Percentiles rank a stretch among this genome's conserved stretches.
phyloP scores from a whole-genome alignment of 768 basidiomycete genomes.

The Termitomyces titanicus region DNA sequence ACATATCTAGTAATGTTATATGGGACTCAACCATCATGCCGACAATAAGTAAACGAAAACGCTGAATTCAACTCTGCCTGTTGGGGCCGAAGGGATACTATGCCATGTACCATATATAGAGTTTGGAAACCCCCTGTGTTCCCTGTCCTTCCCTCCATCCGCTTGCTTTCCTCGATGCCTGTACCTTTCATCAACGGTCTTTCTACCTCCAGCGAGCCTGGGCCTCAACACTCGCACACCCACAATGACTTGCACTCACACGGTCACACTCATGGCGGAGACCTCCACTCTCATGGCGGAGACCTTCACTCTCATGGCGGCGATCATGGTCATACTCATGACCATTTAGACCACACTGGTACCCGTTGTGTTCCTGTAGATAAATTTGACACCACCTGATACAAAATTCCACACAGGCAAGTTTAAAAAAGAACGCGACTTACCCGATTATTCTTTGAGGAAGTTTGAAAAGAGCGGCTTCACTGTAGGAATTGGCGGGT shows the following conservation, averaged over 20 bases:
- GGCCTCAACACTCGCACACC: slow-evolving; percentile 40
- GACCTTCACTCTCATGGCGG: slow-evolving; percentile 54
- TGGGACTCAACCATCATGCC: too few species aligned
- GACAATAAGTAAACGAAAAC: too few species aligned
- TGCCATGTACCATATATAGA: too few species aligned
- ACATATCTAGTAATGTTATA: too few species aligned
- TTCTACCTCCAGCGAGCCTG: slow-evolving; percentile 25
- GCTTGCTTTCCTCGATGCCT: slow-evolving; percentile 40
- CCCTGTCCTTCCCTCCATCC: neutral
- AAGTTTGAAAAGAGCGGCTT: slow-evolving; percentile 94
- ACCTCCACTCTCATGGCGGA: too few species aligned
- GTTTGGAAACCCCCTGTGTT: too few species aligned
- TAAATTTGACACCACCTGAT: neutral
- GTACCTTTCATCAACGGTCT: slow-evolving; percentile 78
- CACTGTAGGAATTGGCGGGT: slow-evolving; percentile 98
- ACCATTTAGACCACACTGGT: slow-evolving; percentile 89
- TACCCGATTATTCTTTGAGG: slow-evolving; percentile 81
- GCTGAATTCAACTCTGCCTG: too few species aligned
- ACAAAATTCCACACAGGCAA: slow-evolving; percentile 55
- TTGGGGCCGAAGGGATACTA: too few species aligned
- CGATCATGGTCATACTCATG: slow-evolving; percentile 95
- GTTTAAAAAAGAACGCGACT: slow-evolving; percentile 85
- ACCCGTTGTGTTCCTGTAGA: neutral
- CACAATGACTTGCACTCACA: slow-evolving; percentile 42
- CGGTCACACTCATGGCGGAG: too few species aligned